Base-by-base conservation (phyloP, 768 basidiomycete species). In the Tephrocybe sp. region DNA sequence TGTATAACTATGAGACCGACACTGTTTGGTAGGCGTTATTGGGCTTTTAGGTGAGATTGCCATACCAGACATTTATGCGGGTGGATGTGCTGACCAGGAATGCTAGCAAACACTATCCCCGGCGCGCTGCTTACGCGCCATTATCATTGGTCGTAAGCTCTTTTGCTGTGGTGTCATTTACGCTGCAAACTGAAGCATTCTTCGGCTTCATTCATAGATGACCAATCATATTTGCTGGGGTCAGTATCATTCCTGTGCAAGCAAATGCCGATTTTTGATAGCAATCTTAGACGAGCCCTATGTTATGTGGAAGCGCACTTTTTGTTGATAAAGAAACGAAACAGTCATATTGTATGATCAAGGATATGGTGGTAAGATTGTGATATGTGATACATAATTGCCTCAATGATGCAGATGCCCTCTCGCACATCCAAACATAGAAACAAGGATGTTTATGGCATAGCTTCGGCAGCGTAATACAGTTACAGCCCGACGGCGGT, bases 221-320 rank as follows among this genome's bases (percentile, higher is more conserved):
- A 11, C 49, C 49, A 20, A 50, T 50, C 18, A n/a, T 50, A 32
- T 43, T 50, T 33, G 49, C 49, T 3, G 49, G 40, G 32, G 49
- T 50, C 33, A 34, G 49, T 42, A 20, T 11, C 12, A 1, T 17
- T 9, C 18, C 14, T 11, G 14, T 18, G 5, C 38, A 39, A 18
- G 11, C 11, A 12, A 7, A 20, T 43, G n/a, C n/a, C 11, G 15
- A 9, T 36, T 36, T 14, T 12, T 33, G 23, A 23, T 12, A 3
- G 33, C 30, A 3, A 20, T 23, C n/a, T 9, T n/a, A 34, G 49
- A 34, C 49, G 49, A 30, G 49, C 17, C 11, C 8, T 43, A 4
- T 50, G 40, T 15, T 50, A 50, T 18, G 40, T 50, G 8, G 18
- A 34, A 12, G 49, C 49, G 3, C 39, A 40, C 10, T 50, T 42